A percentile compares a stretch with the other conserved stretches of the same genome.
These are phyloP conservation scores for Parasitella parasitica DNA, from an alignment of 371 early-diverging fungal genomes.

Conservation along the genomic window DNA sequence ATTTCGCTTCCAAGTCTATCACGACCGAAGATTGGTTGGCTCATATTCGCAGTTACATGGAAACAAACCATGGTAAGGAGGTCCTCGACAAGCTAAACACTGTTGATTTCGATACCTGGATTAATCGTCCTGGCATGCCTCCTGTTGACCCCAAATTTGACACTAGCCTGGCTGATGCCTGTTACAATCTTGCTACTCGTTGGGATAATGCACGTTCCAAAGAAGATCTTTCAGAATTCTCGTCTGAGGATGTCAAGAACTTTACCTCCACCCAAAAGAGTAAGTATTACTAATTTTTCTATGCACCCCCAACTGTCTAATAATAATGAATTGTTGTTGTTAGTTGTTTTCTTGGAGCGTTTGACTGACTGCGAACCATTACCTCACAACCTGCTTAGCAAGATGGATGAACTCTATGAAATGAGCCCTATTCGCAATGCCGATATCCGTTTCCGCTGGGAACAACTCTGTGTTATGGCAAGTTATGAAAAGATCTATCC, in stretches of 20 bases:
- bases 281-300: slow-evolving; percentile 29
- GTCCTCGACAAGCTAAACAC: slow-evolving; percentile 67
- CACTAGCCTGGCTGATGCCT: slow-evolving; percentile 78
- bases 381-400: slow-evolving; percentile 57
- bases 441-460: slow-evolving; percentile 91
- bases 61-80: slow-evolving; percentile 58
- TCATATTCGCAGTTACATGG: slow-evolving; percentile 75
- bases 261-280: slow-evolving; percentile 78
- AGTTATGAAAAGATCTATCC: slow-evolving; percentile 77
- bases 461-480: slow-evolving; percentile 75
- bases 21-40: slow-evolving; percentile 86
- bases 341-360: slow-evolving; percentile 83
- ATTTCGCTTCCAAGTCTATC: slow-evolving; percentile 87
- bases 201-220: slow-evolving; percentile 67
- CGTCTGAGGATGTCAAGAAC: slow-evolving; percentile 56
- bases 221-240: slow-evolving; percentile 53
- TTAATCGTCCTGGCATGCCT: slow-evolving; percentile 86
- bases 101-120: slow-evolving; percentile 92
- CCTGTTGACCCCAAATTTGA: slow-evolving; percentile 87
- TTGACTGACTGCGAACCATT: slow-evolving; percentile 72
- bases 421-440: slow-evolving; percentile 74
- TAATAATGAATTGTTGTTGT: too few relatives aligned
- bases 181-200: slow-evolving; percentile 76
- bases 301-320: not conserved
- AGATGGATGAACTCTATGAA: slow-evolving; percentile 75